Evolutionary conservation across 208 protist genomes (phyloP).

Genomic region (Trypanosomatidae sp.): DNA sequence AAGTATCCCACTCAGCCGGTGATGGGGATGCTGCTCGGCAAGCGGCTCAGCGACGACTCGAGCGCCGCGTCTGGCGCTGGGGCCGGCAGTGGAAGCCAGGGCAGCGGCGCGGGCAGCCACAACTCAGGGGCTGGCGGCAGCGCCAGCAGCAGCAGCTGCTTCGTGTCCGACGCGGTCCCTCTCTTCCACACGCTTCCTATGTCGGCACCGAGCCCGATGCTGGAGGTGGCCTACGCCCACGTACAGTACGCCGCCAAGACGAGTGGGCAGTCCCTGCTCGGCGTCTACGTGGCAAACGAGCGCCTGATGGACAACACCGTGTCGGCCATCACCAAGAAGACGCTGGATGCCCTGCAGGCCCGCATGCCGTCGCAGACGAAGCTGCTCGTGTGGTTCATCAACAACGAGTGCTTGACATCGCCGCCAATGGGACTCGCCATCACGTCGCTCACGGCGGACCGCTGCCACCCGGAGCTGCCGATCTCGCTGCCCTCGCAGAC

Average conservation of each 20-base stretch:
- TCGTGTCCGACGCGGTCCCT: conserved; percentile 69
- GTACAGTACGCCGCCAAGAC: conserved; percentile 64
- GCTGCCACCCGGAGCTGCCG: conserved; percentile 31
- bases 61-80: not conserved
- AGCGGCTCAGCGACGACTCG: conserved; percentile 47
- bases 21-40: conserved; percentile 79
- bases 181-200: conserved; percentile 81
- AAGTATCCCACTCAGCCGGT: conserved; percentile 86
- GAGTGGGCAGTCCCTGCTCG: conserved; percentile 65
- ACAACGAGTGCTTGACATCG: conserved; percentile 60
- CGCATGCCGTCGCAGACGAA: conserved; percentile 31
- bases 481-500: conserved; percentile 27
- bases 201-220: conserved; percentile 78
- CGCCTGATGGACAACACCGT: conserved; percentile 55
- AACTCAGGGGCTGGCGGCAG: conserved; percentile 8
- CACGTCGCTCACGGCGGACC: conserved; percentile 35
- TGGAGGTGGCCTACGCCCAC: conserved; percentile 79
- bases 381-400: conserved; percentile 65
- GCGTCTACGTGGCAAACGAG: conserved; percentile 85
- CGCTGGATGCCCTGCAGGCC: conserved; percentile 40
- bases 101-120: conserved; percentile 2
- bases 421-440: conserved; percentile 44
- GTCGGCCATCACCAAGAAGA: conserved; percentile 34
- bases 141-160: conserved; percentile 27
- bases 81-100: not conserved